phyloP scores from a whole-genome alignment of 108 stramenopile species.

The Cyclotella distinguenda region DNA sequence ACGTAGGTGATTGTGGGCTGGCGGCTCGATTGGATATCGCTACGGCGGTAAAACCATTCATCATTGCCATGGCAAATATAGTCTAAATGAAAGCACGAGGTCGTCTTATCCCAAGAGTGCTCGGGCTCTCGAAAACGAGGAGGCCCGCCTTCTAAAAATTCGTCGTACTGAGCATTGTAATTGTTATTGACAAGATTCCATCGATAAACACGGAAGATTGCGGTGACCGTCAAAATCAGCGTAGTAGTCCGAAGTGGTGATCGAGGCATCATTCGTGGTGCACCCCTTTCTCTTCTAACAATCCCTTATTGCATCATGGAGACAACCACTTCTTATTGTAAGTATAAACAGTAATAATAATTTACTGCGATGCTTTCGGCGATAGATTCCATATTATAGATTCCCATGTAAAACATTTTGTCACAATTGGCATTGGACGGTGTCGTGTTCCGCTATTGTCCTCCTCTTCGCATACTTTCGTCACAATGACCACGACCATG shows the following conservation, averaged over 20 bases:
- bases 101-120: constrained; percentile 27
- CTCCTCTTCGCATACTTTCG: too few species aligned
- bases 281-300: too few species aligned
- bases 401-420: too few species aligned
- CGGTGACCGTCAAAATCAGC: background rate
- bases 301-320: too few species aligned
- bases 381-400: too few species aligned
- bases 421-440: too few species aligned
- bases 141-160: constrained; percentile 14
- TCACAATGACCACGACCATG: background rate
- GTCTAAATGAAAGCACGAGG: constrained; percentile 30
- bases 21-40: background rate
- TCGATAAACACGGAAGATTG: background rate
- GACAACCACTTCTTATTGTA: too few species aligned
- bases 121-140: background rate
- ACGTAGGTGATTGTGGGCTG: constrained; percentile 24
- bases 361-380: too few species aligned
- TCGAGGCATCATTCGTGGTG: background rate
- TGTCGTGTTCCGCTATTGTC: too few species aligned
- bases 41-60: constrained; percentile 27
- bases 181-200: background rate
- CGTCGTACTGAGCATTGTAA: background rate
- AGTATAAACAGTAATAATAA: too few species aligned
- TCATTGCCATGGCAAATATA: constrained; percentile 30
- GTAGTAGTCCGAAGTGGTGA: background rate